A percentile compares a stretch with the other conserved stretches of the same genome.
phyloP scores from a whole-genome alignment of 2,329 filamentous ascomycete genomes.

The Apiospora hydei region DNA sequence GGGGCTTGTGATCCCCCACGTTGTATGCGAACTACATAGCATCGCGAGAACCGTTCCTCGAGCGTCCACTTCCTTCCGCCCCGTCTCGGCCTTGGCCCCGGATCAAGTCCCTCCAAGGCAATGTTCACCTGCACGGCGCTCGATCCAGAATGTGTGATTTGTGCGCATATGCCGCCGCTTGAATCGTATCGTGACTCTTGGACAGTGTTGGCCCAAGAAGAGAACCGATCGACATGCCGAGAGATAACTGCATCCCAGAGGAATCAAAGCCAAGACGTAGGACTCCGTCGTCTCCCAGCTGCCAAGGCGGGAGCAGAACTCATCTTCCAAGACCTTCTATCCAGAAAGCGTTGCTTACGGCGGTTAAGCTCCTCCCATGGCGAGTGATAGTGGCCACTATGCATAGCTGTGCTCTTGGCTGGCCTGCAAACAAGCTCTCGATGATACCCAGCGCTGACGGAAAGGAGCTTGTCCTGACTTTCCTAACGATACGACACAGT shows the following conservation, averaged over 20 bases:
- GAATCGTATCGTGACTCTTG: not conserved
- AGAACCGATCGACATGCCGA: slow-evolving; percentile 8
- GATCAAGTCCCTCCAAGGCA: slow-evolving; percentile 1
- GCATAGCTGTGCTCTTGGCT: not conserved
- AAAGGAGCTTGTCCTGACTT: slow-evolving; percentile 7
- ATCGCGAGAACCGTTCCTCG: not conserved
- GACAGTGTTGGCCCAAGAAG: not conserved
- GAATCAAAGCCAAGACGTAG: not conserved
- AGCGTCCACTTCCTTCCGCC: not conserved
- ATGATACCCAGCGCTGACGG: not conserved
- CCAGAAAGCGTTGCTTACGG: not conserved
- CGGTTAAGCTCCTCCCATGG: not conserved
- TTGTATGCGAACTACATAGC: not conserved
- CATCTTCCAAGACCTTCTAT: not conserved
- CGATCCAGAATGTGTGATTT: not conserved
- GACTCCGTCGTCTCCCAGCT: not conserved
- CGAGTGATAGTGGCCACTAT: not conserved
- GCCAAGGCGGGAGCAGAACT: slow-evolving; percentile 15
- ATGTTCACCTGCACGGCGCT: not conserved
- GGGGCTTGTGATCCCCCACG: not conserved
- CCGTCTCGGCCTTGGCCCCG: slow-evolving; percentile 1
- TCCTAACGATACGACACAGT: not conserved
- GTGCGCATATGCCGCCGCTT: not conserved
- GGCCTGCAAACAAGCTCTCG: no score
- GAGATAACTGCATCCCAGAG: not conserved